Base-by-base conservation (phyloP, 2,329 filamentous ascomycete genomes). In the Sporothrix inflata region DNA sequence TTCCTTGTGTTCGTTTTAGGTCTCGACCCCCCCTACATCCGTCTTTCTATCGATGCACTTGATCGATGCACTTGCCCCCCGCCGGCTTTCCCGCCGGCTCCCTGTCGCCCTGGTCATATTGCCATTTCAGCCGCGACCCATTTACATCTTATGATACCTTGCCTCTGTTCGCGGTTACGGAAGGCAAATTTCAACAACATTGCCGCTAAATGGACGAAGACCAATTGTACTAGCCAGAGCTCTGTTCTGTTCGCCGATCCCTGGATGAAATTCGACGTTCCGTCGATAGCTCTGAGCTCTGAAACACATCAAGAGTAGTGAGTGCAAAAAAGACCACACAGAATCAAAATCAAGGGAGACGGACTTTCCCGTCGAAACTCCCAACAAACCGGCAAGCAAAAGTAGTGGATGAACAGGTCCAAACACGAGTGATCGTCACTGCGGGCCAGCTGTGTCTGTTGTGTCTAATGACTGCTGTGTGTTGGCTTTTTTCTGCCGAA, bases 61-160 rank as follows among this genome's bases (percentile, higher is more conserved):
- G 16, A 34, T 19, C 24, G 14, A 57, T 57, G 24, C 27, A 19
- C 27, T 57, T 57, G 16, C n/a, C n/a, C n/a, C n/a, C n/a, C n/a
- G n/a, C n/a, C n/a, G n/a, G n/a, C n/a, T n/a, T 14, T 7, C 53
- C 27, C 57, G 8, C 57, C 34, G 34, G 30, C 57, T 21, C 19
- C 34, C 53, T 57, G 42, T 61, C 24, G 3, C 30, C n/a, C 57
- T 40, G 57, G 57, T 61, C 57, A 61, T 42, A 61, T 42, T 61
- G 57, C 57, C 57, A 42, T 42, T 42, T 42, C 19, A 61, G n/a
- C 34, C 19, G 51, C 30, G 6, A 14, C 27, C 24, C 2, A 30
- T 11, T 55, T 14, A 14, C 24, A 30, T 24, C 57, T 61, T 40
- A 19, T 61, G 57, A 42, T 61, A 5, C 9, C n/a, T 40, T 42